Base-by-base conservation (phyloP, 2,329 filamentous ascomycete genomes). In the Neopestalotiopsis clavispora region DNA sequence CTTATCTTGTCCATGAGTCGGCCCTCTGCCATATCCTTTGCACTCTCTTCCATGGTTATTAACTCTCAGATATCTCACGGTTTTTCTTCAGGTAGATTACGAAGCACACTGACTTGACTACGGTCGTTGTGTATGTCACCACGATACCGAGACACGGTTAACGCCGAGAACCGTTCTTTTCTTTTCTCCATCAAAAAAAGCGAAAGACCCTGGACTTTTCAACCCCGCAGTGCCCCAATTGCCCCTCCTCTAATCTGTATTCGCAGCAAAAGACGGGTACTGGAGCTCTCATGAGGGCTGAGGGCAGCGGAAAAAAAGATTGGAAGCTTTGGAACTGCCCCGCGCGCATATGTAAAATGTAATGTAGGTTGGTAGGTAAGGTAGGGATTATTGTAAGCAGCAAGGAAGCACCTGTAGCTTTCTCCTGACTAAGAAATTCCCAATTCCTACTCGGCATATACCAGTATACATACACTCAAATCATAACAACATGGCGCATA, bases 401-500 rank as follows among this genome's bases (percentile, higher is more conserved):
- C 20, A 14, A 17, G 3, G 59, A n/a, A 62, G 59, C 30, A 34
- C 3, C 59, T n/a, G 32, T n/a, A 12, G 28, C n/a, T 17, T 17
- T 62, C 59, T 17, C 30, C 57, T 59, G 57, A 59, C 57, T 59
- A 59, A 34, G 57, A 34, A 59, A 59, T 59, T 30, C 23, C 13
- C 57, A 30, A 30, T 12, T n/a, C 28, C 34, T 32, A 17, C 34
- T 28, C 14, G 23, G 20, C 12, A 4, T 30, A 17, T 32, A 38
- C 38, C 30, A 23, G 12, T 40, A 40, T 20, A 13, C 30, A 12
- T 34, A 20, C 17, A n/a, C 17, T 20, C n/a, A 13, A 28, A 28
- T 28, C 4, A 52, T 2, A 17, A 13, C 57, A 74, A 56, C 67
- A 82, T 82, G 80, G 77, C 80, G 42, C 82, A 81, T 71, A 71